Evolutionary conservation across 768 basidiomycete genomes (phyloP), one percentile per base, ranked within the genome.

Genomic region (Phaeotremella fagi): DNA sequence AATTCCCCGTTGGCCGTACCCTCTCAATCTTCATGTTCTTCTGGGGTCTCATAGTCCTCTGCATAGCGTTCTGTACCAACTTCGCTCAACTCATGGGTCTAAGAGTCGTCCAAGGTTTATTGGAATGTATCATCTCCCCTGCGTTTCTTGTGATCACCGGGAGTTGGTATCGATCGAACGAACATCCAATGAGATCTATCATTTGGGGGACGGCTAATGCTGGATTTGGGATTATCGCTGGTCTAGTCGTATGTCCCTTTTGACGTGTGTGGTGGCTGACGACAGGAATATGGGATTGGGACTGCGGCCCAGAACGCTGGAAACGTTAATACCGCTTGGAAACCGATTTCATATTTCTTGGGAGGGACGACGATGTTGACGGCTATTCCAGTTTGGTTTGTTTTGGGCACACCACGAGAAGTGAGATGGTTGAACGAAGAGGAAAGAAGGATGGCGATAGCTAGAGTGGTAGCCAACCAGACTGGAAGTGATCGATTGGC

Each of bases 401-500:
- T 61, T 20, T 55, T 61, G 16, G 60, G 60, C 0, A 61, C 60
- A 23, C 60, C 60, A 18, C 36, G 36, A 18, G 60, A 61, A 28
- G 60, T 57, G 11, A 37, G 29, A 18, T 61, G 60, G 60, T 51
- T 61, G 11, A 27, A 41, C 1, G 29, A 46, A 14, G 43, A 50
- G n/a, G 55, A 61, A 24, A 53, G 47, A 44, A 20, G 20, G 4
- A 56, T 56, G 50, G 59, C 55, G 9, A 41, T 41, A 31, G 55
- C 60, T 23, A 50, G 60, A n/a, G 52, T 61, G 48, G 41, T 50
- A 9, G n/a, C 22, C 15, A 57, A 61, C 45, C 46, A 57, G 47
- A 44, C 45, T 4, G 60, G 60, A 4, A 57, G 36, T 11, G 60
- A 57, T 27, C 7, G 15, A 5, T 15, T 28, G 2, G 25, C 23